Evolutionary conservation across 2,329 filamentous ascomycete genomes (phyloP).

Genomic region (Passalora sequoiae): DNA sequence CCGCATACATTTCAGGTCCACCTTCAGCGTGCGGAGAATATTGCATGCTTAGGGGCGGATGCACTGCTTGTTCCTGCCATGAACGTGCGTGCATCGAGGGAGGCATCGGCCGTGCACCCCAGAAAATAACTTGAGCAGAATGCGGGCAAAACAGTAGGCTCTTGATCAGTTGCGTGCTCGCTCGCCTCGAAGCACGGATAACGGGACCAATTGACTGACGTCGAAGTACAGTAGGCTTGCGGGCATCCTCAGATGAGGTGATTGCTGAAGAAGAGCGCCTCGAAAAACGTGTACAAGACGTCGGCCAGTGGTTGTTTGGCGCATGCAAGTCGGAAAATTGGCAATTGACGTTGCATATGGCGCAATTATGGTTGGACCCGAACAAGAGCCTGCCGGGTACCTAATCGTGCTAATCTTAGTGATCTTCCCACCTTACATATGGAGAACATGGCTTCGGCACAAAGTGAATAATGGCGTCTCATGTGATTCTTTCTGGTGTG

Average conservation of each 20-base stretch:
- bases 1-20: neutral
- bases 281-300: neutral
- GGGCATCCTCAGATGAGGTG: conserved; percentile 4
- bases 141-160: no score
- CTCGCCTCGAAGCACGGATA: neutral
- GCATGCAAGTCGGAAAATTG: no score
- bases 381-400: neutral
- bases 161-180: conserved; percentile 11
- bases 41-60: neutral
- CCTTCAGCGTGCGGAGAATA: neutral
- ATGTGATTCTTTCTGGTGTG: no score
- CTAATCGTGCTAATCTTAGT: no score
- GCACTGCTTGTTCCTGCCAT: neutral
- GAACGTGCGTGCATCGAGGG: neutral
- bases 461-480: no score
- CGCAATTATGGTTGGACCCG: neutral
- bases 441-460: no score
- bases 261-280: neutral
- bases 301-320: no score
- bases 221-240: neutral
- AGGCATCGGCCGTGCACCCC: neutral
- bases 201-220: no score
- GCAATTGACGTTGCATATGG: conserved; percentile 12
- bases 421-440: no score
- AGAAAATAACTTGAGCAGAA: no score